These are phyloP conservation scores for Amanita thiersii DNA, from an alignment of 768 basidiomycete species.

Conservation along the genomic window DNA sequence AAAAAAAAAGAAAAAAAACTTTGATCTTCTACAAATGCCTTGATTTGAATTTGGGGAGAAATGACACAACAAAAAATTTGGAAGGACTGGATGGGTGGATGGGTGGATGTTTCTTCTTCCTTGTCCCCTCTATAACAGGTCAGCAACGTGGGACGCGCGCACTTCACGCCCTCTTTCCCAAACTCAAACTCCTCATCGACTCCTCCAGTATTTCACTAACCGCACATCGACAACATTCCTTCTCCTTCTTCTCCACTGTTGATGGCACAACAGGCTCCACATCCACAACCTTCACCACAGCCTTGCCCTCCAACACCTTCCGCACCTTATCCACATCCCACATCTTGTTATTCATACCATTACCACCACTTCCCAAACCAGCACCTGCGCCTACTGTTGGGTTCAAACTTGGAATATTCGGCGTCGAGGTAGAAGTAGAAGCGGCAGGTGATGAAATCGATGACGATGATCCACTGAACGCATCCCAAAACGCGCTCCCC, in stretches of 20 bases:
- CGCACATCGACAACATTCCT: constrained; percentile 6
- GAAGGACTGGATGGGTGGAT: too few species aligned
- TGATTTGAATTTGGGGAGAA: too few species aligned
- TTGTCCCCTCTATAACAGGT: too few species aligned
- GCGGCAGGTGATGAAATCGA: constrained; percentile 14
- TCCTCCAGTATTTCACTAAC: constrained; percentile 46
- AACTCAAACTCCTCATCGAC: constrained; percentile 58
- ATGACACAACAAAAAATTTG: too few species aligned
- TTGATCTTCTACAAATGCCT: too few species aligned
- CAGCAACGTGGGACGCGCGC: too few species aligned
- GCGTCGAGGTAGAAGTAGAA: constrained; percentile 17
- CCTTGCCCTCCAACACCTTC: constrained; percentile 75
- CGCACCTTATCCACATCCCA: constrained; percentile 78
- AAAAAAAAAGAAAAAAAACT: too few species aligned
- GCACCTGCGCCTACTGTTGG: constrained; percentile 6
- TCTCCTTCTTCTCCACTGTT: not conserved
- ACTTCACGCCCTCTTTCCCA: constrained; percentile 44
- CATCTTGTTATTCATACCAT: constrained; percentile 13
- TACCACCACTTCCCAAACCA: constrained; percentile 21
- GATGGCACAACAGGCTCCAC: constrained; percentile 38
- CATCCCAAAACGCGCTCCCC: constrained; percentile 80
- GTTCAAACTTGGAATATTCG: constrained; percentile 8
- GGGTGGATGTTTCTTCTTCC: too few species aligned
- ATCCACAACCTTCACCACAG: constrained; percentile 74
- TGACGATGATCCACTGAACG: constrained; percentile 51